A percentile compares a stretch with the other conserved stretches of the same genome.
These are phyloP conservation scores for Vitis hybrid DNA, from an alignment of 177 flowering plant species.

Conservation along the genomic window DNA sequence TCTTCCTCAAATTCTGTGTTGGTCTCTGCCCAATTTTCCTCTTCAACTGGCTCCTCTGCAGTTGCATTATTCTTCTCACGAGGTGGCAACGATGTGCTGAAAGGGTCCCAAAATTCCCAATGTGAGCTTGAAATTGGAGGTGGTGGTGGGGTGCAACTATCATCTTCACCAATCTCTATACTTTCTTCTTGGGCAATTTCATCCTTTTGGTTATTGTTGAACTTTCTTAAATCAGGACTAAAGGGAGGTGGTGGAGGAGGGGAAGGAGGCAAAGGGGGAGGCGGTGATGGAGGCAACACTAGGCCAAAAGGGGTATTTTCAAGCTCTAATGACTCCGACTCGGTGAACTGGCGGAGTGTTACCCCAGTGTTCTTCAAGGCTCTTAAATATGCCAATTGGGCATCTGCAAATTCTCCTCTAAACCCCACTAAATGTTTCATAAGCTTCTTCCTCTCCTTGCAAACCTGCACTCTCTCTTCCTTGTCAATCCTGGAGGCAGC, in stretches of 20 bases:
- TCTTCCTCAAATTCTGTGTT: slow-evolving; percentile 69
- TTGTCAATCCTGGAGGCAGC: slow-evolving; percentile 62
- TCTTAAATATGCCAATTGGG: slow-evolving; percentile 69
- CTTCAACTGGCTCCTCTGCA: slow-evolving; percentile 41
- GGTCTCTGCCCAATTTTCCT: slow-evolving; percentile 77
- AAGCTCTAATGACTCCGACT: slow-evolving; percentile 56
- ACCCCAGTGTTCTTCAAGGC: slow-evolving; percentile 75
- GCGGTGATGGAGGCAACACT: slow-evolving; percentile 47
- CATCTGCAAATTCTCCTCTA: slow-evolving; percentile 61
- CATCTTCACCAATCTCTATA: slow-evolving; percentile 40
- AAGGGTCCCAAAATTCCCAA: slow-evolving; percentile 62
- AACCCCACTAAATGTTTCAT: slow-evolving; percentile 64
- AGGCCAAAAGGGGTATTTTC: slow-evolving; percentile 26
- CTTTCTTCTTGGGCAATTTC: slow-evolving; percentile 36
- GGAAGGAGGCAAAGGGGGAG: slow-evolving; percentile 57
- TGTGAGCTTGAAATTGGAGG: slow-evolving; percentile 40
- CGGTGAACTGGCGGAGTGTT: slow-evolving; percentile 84
- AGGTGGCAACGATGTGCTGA: slow-evolving; percentile 27
- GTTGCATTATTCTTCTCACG: slow-evolving; percentile 23
- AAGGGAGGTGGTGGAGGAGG: slow-evolving; percentile 69
- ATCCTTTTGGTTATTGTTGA: slow-evolving; percentile 4
- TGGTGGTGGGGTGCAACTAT: slow-evolving; percentile 44
- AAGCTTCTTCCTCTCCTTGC: slow-evolving; percentile 74
- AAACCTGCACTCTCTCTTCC: slow-evolving; percentile 62
- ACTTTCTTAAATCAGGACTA: slow-evolving; percentile 51